Percentiles rank a stretch among this genome's conserved stretches.
Conservation (phyloP, 2,329 filamentous ascomycete species). For the Neofusicoccum cordaticola region DNA sequence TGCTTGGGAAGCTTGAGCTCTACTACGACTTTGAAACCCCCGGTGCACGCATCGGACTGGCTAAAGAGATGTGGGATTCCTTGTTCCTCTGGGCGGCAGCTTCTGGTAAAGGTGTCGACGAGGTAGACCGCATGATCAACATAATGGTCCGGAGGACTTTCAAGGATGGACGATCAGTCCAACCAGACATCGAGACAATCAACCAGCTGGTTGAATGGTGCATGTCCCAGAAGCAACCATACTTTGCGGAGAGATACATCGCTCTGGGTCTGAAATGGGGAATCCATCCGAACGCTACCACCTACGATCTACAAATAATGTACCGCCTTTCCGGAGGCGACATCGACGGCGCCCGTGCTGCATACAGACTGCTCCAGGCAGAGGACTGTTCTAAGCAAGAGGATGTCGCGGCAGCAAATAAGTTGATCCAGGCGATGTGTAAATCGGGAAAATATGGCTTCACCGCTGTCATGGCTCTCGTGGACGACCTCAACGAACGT, state of each 20-base stretch:
- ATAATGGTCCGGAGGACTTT: slow-evolving; percentile 57
- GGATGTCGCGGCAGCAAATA: slow-evolving; percentile 65
- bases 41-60: background rate
- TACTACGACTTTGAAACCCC: background rate
- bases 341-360: slow-evolving; percentile 64
- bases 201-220: slow-evolving; percentile 74
- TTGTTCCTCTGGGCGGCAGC: slow-evolving; percentile 74
- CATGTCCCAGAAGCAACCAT: slow-evolving; percentile 65
- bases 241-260: slow-evolving; percentile 71
- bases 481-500: slow-evolving; percentile 69
- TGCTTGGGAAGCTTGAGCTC: slow-evolving; percentile 7
- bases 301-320: slow-evolving; percentile 71
- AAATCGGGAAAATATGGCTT: slow-evolving; percentile 60
- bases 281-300: slow-evolving; percentile 66
- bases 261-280: slow-evolving; percentile 63
- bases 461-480: slow-evolving; percentile 68
- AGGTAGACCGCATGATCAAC: slow-evolving; percentile 70
- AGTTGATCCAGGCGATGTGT: slow-evolving; percentile 69
- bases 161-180: slow-evolving; percentile 44
- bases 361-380: slow-evolving; percentile 62
- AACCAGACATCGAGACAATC: slow-evolving; percentile 68
- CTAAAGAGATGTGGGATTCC: slow-evolving; percentile 57
- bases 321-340: slow-evolving; percentile 73
- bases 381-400: slow-evolving; percentile 53
- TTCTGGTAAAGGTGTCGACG: slow-evolving; percentile 67